phyloP scores from a whole-genome alignment of 257 asterid genomes.

The Penstemon davidsonii region DNA sequence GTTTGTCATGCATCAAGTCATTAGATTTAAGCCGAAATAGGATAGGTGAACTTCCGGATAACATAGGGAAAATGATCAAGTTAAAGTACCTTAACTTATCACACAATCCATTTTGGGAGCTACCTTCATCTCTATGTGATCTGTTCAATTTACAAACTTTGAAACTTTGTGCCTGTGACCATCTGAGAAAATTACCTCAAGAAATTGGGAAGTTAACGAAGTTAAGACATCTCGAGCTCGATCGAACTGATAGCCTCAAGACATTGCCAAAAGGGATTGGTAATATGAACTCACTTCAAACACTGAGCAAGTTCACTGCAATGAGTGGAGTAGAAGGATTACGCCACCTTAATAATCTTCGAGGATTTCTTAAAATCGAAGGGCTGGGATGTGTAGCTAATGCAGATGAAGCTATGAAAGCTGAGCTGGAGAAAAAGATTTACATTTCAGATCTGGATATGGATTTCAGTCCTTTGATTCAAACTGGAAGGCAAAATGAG shows the following conservation, averaged over 20 bases:
- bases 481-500: slow-evolving; percentile 30
- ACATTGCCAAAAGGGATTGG: slow-evolving; percentile 61
- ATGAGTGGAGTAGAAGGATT: slow-evolving; percentile 47
- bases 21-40: slow-evolving; percentile 69
- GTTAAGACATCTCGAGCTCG: slow-evolving; percentile 64
- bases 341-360: slow-evolving; percentile 48
- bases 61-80: slow-evolving; percentile 42
- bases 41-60: slow-evolving; percentile 49
- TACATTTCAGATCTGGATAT: slow-evolving; percentile 44
- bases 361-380: slow-evolving; percentile 54
- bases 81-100: slow-evolving; percentile 66
- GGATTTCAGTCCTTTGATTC: slow-evolving; percentile 46
- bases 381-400: slow-evolving; percentile 52
- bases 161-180: slow-evolving; percentile 55
- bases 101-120: slow-evolving; percentile 59
- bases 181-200: slow-evolving; percentile 44
- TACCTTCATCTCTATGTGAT: slow-evolving; percentile 54
- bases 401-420: slow-evolving; percentile 51
- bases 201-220: slow-evolving; percentile 37
- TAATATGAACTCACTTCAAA: slow-evolving; percentile 46
- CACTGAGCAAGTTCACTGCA: slow-evolving; percentile 56
- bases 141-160: slow-evolving; percentile 54
- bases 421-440: slow-evolving; percentile 43
- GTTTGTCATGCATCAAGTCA: slow-evolving; percentile 34
- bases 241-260: slow-evolving; percentile 45